A percentile compares a stretch with the other conserved stretches of the same genome.
Evolutionary conservation across 371 early-diverging fungal species (phyloP).

Genomic region (Rhizopus arrhizus): DNA sequence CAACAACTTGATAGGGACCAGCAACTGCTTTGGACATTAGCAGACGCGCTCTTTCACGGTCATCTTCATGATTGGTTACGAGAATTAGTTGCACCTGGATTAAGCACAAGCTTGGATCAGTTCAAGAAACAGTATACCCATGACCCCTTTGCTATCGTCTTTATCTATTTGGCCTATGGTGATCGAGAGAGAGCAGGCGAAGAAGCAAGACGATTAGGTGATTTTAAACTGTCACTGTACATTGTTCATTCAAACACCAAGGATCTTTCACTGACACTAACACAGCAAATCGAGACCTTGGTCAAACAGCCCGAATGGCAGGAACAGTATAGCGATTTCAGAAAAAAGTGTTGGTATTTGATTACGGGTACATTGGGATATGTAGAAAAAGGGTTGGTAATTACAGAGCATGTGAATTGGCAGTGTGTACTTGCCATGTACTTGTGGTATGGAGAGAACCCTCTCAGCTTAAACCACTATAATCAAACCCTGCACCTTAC

Average conservation of each 20-base stretch:
- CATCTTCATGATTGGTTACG: slow-evolving; percentile 10
- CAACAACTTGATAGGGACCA: not conserved
- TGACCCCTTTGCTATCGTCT: slow-evolving; percentile 16
- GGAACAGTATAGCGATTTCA: not conserved
- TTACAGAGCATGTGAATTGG: slow-evolving; percentile 20
- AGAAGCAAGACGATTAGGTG: slow-evolving; percentile 2
- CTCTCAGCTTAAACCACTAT: no score
- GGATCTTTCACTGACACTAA: not conserved
- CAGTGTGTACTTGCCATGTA: slow-evolving; percentile 25
- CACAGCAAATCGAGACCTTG: slow-evolving; percentile 5
- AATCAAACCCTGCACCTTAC: no score
- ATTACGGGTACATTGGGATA: slow-evolving; percentile 16
- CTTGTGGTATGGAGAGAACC: slow-evolving; percentile 15
- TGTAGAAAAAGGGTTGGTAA: slow-evolving; percentile 2
- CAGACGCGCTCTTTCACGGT: not conserved
- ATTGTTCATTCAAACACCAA: slow-evolving; percentile 19
- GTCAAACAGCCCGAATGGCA: not conserved
- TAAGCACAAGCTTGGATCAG: slow-evolving; percentile 7
- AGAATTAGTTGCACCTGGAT: slow-evolving; percentile 17
- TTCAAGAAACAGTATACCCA: not conserved
- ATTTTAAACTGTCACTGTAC: slow-evolving; percentile 13
- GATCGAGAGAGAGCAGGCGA: slow-evolving; percentile 17
- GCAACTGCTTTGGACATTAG: slow-evolving; percentile 17
- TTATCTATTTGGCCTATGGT: slow-evolving; percentile 22
- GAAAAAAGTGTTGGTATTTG: slow-evolving; percentile 18